A percentile compares a stretch with the other conserved stretches of the same genome.
Evolutionary conservation across 1,284 basidiomycete species (phyloP).

Genomic region (Cryptococcus maquisensis): DNA sequence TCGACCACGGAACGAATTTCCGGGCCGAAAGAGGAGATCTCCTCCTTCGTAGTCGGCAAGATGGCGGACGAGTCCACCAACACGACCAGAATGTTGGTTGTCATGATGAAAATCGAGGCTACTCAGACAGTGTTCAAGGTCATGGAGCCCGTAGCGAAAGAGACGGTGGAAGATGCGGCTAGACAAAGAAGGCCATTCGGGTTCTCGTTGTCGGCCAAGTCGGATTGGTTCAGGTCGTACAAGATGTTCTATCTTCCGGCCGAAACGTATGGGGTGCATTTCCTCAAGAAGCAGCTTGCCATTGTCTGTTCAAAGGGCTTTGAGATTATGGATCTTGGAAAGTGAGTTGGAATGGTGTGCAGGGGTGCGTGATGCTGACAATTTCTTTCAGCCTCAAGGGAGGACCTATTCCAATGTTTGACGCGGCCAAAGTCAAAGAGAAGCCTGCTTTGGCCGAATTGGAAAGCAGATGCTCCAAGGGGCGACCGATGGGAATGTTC

Average conservation of each 20-base stretch:
- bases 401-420: conserved; percentile 66
- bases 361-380: not conserved
- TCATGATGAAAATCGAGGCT: conserved; percentile 95
- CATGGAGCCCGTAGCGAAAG: conserved; percentile 82
- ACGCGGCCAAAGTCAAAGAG: conserved; percentile 60
- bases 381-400: conserved; percentile 65
- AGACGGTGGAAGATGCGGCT: conserved; percentile 70
- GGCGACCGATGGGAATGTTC: conserved; percentile 86
- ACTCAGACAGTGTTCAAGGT: conserved; percentile 88
- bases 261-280: conserved; percentile 82
- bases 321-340: conserved; percentile 89
- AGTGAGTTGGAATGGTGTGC: conserved; percentile 55
- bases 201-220: conserved; percentile 63
- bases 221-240: conserved; percentile 89
- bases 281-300: conserved; percentile 84
- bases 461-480: conserved; percentile 71
- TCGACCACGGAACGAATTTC: conserved; percentile 74
- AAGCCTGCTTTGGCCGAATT: conserved; percentile 68
- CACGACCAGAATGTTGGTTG: conserved; percentile 66
- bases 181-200: conserved; percentile 58
- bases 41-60: conserved; percentile 89
- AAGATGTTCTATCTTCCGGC: conserved; percentile 89
- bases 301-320: conserved; percentile 91
- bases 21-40: conserved; percentile 75
- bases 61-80: conserved; percentile 55